phyloP scores from a whole-genome alignment of 495 filamentous ascomycete genomes.

The Xylaria bambusicola region DNA sequence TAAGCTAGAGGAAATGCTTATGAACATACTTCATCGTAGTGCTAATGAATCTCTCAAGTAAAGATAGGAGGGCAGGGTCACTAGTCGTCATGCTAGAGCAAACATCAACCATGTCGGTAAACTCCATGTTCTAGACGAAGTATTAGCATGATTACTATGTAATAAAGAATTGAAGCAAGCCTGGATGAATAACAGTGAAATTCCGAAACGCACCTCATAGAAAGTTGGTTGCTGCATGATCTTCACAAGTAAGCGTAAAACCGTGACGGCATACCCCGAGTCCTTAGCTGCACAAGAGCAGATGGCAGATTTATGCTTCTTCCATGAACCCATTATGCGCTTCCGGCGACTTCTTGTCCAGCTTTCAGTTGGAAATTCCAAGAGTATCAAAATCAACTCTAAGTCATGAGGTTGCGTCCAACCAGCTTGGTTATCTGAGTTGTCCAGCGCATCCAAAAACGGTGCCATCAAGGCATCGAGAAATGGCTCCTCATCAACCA shows the following conservation, averaged over 20 bases:
- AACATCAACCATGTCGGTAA: slow-evolving; percentile 36
- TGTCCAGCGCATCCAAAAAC: slow-evolving; percentile 25
- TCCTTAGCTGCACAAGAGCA: slow-evolving; percentile 19
- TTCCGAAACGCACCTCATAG: slow-evolving; percentile 44
- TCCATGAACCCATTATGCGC: slow-evolving; percentile 39
- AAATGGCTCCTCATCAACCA: slow-evolving; percentile 31
- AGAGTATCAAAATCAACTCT: slow-evolving; percentile 18
- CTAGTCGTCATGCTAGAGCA: slow-evolving; percentile 23
- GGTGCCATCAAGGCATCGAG: slow-evolving; percentile 29
- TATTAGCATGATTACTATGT: slow-evolving; percentile 15
- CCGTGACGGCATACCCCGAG: slow-evolving; percentile 23
- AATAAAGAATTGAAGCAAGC: neutral
- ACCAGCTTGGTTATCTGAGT: slow-evolving; percentile 20
- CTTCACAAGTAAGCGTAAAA: slow-evolving; percentile 50
- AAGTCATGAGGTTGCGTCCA: slow-evolving; percentile 29
- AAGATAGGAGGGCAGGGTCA: slow-evolving; percentile 10
- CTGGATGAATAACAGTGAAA: neutral
- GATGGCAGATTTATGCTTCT: slow-evolving; percentile 27
- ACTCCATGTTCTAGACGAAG: slow-evolving; percentile 36
- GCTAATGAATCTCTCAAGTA: slow-evolving; percentile 29
- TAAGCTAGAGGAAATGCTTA: neutral
- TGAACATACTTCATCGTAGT: slow-evolving; percentile 29
- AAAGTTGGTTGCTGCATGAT: slow-evolving; percentile 50
- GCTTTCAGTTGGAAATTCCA: slow-evolving; percentile 24
- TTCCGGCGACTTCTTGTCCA: slow-evolving; percentile 40